These are phyloP conservation scores for Ensete ventricosum DNA, from an alignment of 176 grass and related monocot species.

Conservation along the genomic window DNA sequence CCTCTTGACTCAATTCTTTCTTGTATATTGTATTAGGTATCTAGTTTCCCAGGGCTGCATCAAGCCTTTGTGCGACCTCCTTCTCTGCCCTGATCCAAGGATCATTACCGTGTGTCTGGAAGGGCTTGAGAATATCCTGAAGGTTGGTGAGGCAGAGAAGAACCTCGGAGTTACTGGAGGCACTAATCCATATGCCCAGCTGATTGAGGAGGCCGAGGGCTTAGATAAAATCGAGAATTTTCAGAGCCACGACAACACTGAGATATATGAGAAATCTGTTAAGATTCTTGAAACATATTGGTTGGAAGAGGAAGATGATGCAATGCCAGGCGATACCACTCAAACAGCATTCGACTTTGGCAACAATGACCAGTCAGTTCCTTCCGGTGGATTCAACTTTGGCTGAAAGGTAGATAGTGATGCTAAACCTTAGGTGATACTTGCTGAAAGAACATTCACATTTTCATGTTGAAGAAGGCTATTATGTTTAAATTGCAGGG, in stretches of 20 bases:
- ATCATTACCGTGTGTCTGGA: slow-evolving; percentile 9
- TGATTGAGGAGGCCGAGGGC: slow-evolving; percentile 21
- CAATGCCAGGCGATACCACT: not conserved
- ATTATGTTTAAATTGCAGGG: too few species aligned
- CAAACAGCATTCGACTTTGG: not conserved
- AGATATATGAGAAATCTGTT: slow-evolving; percentile 26
- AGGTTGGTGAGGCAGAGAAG: slow-evolving; percentile 23
- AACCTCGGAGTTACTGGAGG: not conserved
- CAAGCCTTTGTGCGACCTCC: slow-evolving; percentile 26
- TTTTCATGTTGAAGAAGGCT: too few species aligned
- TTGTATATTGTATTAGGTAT: not conserved
- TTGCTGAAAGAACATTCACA: too few species aligned
- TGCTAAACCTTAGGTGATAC: too few species aligned
- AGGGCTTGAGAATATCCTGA: slow-evolving; percentile 13
- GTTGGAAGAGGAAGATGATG: slow-evolving; percentile 18
- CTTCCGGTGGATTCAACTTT: slow-evolving; percentile 24
- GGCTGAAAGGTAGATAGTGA: slow-evolving; percentile 4
- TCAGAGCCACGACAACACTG: slow-evolving; percentile 21
- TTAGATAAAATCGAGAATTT: slow-evolving; percentile 27
- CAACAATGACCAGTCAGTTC: not conserved
- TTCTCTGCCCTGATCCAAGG: slow-evolving; percentile 22
- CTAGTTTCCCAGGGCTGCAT: slow-evolving; percentile 21
- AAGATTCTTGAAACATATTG: slow-evolving; percentile 21
- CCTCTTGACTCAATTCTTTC: not conserved
- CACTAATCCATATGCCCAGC: slow-evolving; percentile 9